Evolutionary conservation across 495 filamentous ascomycete genomes (phyloP), one percentile per base, ranked within the genome.

Genomic region (Talaromyces nanjingensis): DNA sequence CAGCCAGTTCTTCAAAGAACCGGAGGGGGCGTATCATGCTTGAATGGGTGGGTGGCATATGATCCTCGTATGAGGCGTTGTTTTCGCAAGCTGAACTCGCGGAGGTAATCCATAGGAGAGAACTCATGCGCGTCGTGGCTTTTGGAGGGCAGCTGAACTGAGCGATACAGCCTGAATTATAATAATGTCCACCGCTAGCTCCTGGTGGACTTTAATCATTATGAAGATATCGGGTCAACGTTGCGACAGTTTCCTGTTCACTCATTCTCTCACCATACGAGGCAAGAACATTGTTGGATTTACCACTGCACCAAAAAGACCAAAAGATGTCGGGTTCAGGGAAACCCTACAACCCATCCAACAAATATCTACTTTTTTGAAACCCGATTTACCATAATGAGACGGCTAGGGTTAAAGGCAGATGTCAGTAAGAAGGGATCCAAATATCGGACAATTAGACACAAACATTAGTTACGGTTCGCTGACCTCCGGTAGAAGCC

Each of bases 401-500:
- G 16, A 58, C 25, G 20, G 11, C 55, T 33, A 58, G 31, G 55
- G 9, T 33, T 24, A 29, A 58, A 34, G 55, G 55, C 12, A 18
- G 24, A 58, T 29, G 55, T 58, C 55, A 58, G 55, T 58, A 58
- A 58, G 55, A 58, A 58, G 24, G 0, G 24, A 20, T 33, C 27
- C 27, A 34, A 58, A 31, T 31, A 31, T 31, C 5, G 7, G 29
- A 7, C 29, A 31, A 31, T 31, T 6, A 31, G 7, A 31, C 29
- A 20, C 14, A 18, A 58, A 16, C 14, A 33, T 27, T n/a, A n/a
- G n/a, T n/a, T 31, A 57, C 6, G 11, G 54, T 31, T 57, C 22
- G 16, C 55, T 58, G 27, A 58, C 27, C 27, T 37, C 55, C 24
- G 37, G 27, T 33, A 58, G 55, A 54, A 54, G 49, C 49, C 49